phyloP scores from a whole-genome alignment of 1,284 basidiomycete genomes.

The Hortiboletus rubellus region DNA sequence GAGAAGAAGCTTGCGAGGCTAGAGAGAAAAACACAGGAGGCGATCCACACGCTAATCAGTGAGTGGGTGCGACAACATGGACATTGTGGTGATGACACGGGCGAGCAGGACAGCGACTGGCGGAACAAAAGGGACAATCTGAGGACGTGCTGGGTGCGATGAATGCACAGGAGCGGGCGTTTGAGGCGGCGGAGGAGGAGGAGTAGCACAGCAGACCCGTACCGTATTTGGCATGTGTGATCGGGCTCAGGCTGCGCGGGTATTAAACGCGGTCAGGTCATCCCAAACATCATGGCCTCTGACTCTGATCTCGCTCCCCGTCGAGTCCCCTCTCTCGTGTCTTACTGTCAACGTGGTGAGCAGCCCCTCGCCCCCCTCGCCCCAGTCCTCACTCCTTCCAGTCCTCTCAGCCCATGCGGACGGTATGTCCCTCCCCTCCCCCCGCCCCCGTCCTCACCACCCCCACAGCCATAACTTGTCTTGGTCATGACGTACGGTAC shows the following conservation, averaged over 20 bases:
- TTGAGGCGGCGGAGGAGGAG: constrained; percentile 40
- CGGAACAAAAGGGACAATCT: constrained; percentile 71
- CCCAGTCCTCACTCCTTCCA: constrained; percentile 21
- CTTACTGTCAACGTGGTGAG: constrained; percentile 46
- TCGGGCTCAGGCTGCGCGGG: neutral
- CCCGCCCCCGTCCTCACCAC: constrained; percentile 4
- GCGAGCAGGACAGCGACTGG: constrained; percentile 66
- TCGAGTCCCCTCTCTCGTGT: constrained; percentile 48
- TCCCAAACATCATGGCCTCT: constrained; percentile 24
- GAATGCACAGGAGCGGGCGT: constrained; percentile 63
- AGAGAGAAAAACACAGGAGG: constrained; percentile 89
- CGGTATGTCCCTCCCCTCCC: constrained; percentile 37
- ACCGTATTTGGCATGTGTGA: constrained; percentile 26
- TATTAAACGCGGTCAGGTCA: constrained; percentile 17
- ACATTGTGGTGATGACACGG: constrained; percentile 2
- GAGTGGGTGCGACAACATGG: constrained; percentile 35
- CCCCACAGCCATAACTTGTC: constrained; percentile 50
- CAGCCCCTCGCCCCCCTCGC: neutral
- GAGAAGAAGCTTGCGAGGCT: constrained; percentile 86
- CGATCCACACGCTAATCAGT: constrained; percentile 93
- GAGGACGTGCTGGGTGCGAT: constrained; percentile 78
- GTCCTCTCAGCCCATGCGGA: constrained; percentile 58
- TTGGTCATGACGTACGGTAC: constrained; percentile 61
- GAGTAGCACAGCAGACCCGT: neutral
- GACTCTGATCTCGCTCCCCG: constrained; percentile 34